Conservation (phyloP, 1,139 yeast genomes). For the Williopsis jadinii region DNA sequence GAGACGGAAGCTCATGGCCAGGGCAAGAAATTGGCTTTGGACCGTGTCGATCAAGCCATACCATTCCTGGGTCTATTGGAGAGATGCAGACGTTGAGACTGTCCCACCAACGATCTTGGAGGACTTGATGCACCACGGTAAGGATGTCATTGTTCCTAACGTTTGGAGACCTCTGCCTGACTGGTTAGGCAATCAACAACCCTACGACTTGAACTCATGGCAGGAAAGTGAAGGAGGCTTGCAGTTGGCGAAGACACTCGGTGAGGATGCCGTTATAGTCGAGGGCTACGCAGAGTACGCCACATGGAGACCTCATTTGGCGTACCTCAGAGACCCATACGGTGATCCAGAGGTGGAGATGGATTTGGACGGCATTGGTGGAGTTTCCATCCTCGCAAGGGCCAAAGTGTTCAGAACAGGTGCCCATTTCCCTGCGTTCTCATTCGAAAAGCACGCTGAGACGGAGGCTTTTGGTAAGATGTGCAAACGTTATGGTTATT, state of each 20-base stretch:
- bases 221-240: conserved; percentile 81
- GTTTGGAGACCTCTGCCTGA: conserved; percentile 92
- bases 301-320: conserved; percentile 89
- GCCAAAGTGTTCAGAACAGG: conserved; percentile 78
- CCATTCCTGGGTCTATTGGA: conserved; percentile 76
- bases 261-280: conserved; percentile 84
- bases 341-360: conserved; percentile 84
- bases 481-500: conserved; percentile 73
- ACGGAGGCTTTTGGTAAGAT: conserved; percentile 91
- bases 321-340: conserved; percentile 77
- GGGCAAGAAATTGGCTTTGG: conserved; percentile 66
- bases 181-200: conserved; percentile 85
- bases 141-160: conserved; percentile 70
- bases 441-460: conserved; percentile 87
- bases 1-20: conserved; percentile 64
- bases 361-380: conserved; percentile 89
- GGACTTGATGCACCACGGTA: conserved; percentile 58
- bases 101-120: conserved; percentile 55
- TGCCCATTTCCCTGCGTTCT: conserved; percentile 84
- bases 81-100: conserved; percentile 66
- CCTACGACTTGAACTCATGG: conserved; percentile 89
- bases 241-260: conserved; percentile 67
- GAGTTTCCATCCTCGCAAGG: conserved; percentile 76
- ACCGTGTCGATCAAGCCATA: conserved; percentile 59
- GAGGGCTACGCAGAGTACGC: conserved; percentile 92